Evolutionary conservation across 768 basidiomycete species (phyloP), one percentile per base, ranked within the genome.

Genomic region (Xanthoconium purpureum): DNA sequence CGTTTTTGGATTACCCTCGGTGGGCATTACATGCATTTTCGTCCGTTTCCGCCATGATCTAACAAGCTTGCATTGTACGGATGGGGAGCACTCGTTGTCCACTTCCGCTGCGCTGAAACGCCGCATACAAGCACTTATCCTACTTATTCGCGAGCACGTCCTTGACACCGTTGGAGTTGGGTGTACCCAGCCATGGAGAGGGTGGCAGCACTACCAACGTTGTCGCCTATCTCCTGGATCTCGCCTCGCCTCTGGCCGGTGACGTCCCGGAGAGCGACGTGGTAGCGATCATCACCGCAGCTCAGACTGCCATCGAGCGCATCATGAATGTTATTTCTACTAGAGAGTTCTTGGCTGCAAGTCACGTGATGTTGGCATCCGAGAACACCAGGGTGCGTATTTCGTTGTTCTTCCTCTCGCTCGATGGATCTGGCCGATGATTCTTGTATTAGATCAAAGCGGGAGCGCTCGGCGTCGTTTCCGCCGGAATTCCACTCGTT

Each of bases 391-490:
- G 73, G 66, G 89, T 90, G 56, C 59, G 81, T 55, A 10, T 33
- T 20, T 1, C n/a, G 1, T 15, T 11, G 0, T 32, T 33, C 15
- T 3, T 12, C 10, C 64, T 56, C 14, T 35, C 43, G 17, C 9
- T 38, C 17, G 5, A 38, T 7, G 11, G 24, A 47, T 10, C 8
- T 44, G 17, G 37, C 47, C 11, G 55, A 50, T 38, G 29, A 3
- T 28, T 17, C n/a, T 20, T 37, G 35, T 5, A 32, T 37, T 62
- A 91, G 89, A 75, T 86, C 29, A 81, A 87, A 68, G 63, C 73
- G 10, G 88, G 85, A 52, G 89, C 88, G 12, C 78, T 97, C 30
- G 81, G 82, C 36, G 76, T 94, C 11, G 71, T 97, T 14, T 76
- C 80, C 5, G 81, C 84, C 40, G 84, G 91, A 37, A 72, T 96